These are phyloP conservation scores for Yarrowia divulgata DNA, from an alignment of 805 yeast genomes.

Conservation along the genomic window DNA sequence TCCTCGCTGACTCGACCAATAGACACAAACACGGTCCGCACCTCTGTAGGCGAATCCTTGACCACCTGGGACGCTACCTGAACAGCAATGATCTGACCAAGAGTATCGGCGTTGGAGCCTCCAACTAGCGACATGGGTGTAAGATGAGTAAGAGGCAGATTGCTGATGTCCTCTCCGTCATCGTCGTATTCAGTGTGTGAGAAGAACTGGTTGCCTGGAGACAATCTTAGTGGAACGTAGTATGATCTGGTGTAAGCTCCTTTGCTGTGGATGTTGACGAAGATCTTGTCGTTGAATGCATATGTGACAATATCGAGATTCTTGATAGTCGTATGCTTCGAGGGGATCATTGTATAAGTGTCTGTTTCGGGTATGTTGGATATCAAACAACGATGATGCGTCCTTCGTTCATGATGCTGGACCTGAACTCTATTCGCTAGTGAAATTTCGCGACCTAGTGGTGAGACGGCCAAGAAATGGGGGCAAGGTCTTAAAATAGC, in stretches of 20 bases:
- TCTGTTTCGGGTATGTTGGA: no score
- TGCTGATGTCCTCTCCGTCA: conserved; percentile 32
- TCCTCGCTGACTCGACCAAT: conserved; percentile 24
- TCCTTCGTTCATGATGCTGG: neutral
- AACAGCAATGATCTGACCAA: conserved; percentile 32
- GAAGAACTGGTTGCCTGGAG: conserved; percentile 40
- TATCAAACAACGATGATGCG: neutral
- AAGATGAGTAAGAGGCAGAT: conserved; percentile 45
- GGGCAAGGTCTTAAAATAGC: no score
- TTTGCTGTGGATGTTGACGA: conserved; percentile 48
- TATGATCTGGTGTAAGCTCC: conserved; percentile 47
- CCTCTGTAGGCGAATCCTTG: conserved; percentile 30
- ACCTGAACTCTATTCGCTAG: neutral
- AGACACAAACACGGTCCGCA: conserved; percentile 25
- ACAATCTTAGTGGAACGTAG: conserved; percentile 42
- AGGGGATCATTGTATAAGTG: conserved; percentile 25
- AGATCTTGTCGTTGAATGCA: conserved; percentile 48
- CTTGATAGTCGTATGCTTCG: conserved; percentile 42
- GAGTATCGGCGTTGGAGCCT: conserved; percentile 41
- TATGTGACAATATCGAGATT: conserved; percentile 47
- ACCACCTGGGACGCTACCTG: conserved; percentile 36
- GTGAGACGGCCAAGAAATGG: neutral
- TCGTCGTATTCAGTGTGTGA: conserved; percentile 28
- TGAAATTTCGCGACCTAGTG: neutral
- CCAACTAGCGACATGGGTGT: conserved; percentile 45